Evolutionary conservation across 768 basidiomycete genomes (phyloP).

Genomic region (Mycena kentingensis): DNA sequence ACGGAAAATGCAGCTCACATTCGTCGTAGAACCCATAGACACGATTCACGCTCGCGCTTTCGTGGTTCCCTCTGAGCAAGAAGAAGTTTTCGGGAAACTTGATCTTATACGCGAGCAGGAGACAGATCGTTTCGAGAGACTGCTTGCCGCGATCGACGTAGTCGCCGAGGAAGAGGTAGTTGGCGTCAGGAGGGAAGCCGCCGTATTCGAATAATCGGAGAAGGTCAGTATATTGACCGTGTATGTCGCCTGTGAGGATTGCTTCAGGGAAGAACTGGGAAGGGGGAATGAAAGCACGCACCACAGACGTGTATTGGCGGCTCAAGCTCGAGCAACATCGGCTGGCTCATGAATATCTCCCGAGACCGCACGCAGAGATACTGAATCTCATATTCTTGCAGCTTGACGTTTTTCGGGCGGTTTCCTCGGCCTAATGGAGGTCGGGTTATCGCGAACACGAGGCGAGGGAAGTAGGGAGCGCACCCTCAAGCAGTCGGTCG

Average conservation of each 20-base stretch:
- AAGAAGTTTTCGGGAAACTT: conserved; percentile 86
- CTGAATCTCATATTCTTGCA: conserved; percentile 85
- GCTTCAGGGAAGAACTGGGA: background rate
- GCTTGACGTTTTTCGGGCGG: conserved; percentile 79
- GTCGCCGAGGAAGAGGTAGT: conserved; percentile 85
- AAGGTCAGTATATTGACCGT: conserved; percentile 85
- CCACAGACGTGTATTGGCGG: conserved; percentile 34
- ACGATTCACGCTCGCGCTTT: conserved; percentile 83
- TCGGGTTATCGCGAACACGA: conserved; percentile 9
- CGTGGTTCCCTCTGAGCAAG: conserved; percentile 83
- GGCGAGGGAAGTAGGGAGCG: conserved; percentile 28
- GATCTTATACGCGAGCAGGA: conserved; percentile 17
- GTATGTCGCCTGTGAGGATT: conserved; percentile 64
- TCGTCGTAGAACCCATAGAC: conserved; percentile 55
- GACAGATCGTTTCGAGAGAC: conserved; percentile 18
- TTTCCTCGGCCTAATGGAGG: conserved; percentile 68
- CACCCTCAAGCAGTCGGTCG: conserved; percentile 81
- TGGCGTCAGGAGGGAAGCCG: conserved; percentile 86
- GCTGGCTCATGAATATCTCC: conserved; percentile 85
- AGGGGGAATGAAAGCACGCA: conserved; percentile 25
- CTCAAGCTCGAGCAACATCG: conserved; percentile 79
- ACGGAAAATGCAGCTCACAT: conserved; percentile 27
- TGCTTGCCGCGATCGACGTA: conserved; percentile 20
- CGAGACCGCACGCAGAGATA: conserved; percentile 80
- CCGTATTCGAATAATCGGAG: conserved; percentile 84